phyloP scores from a whole-genome alignment of 1,284 basidiomycete species.

The Takashimella koratensis region DNA sequence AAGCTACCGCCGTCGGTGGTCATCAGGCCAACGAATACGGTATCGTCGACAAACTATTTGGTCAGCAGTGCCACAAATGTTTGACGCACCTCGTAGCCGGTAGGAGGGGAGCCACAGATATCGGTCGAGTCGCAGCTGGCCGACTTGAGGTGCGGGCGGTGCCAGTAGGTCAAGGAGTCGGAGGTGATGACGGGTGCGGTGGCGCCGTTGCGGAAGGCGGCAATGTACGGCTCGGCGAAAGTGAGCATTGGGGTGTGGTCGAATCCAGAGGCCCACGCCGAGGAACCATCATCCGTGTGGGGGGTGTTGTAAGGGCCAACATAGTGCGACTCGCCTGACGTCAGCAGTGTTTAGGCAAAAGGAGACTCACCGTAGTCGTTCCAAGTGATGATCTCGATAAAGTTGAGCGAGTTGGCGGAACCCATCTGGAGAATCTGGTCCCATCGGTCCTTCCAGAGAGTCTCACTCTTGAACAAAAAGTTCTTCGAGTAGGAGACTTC shows the following conservation, averaged over 20 bases:
- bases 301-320: slow-evolving; percentile 37
- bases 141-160: slow-evolving; percentile 45
- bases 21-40: slow-evolving; percentile 43
- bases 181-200: slow-evolving; percentile 29
- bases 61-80: background rate
- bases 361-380: slow-evolving; percentile 51
- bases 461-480: slow-evolving; percentile 47
- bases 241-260: slow-evolving; percentile 45
- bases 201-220: slow-evolving; percentile 42
- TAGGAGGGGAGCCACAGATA: slow-evolving; percentile 37
- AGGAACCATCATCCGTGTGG: slow-evolving; percentile 43
- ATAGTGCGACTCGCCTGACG: slow-evolving; percentile 49
- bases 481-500: slow-evolving; percentile 48
- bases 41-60: slow-evolving; percentile 30
- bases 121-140: slow-evolving; percentile 45
- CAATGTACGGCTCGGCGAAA: slow-evolving; percentile 46
- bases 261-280: slow-evolving; percentile 39
- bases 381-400: slow-evolving; percentile 49
- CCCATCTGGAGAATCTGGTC: slow-evolving; percentile 40
- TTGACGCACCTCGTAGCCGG: slow-evolving; percentile 37
- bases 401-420: slow-evolving; percentile 24
- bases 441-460: slow-evolving; percentile 47
- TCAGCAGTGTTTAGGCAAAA: too few species aligned
- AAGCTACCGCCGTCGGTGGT: slow-evolving; percentile 37
- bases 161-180: slow-evolving; percentile 46